Conservation (phyloP, 768 basidiomycete species). For the Roridomyces roridus region DNA sequence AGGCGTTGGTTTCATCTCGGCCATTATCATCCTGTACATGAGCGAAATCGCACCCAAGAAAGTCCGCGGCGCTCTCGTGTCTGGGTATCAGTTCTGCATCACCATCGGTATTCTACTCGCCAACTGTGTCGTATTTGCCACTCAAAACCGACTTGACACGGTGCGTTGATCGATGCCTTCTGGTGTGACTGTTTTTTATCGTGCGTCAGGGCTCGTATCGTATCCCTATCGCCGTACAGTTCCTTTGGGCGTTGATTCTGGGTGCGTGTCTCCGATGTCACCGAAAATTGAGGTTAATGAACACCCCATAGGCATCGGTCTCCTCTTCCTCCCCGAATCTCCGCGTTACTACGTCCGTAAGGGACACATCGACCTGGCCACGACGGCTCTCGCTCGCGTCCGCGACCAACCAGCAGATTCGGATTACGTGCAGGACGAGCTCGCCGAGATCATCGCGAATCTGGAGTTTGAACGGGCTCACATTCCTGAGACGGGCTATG, state of each 20-base stretch:
- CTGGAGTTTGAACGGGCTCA: constrained; percentile 63
- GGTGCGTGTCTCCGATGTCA: constrained; percentile 27
- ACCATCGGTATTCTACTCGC: constrained; percentile 82
- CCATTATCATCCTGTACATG: constrained; percentile 58
- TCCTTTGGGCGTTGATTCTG: constrained; percentile 80
- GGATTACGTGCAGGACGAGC: constrained; percentile 60
- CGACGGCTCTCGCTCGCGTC: constrained; percentile 62
- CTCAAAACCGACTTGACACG: constrained; percentile 55
- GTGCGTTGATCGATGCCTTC: too few species aligned
- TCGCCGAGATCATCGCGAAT: constrained; percentile 55
- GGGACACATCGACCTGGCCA: constrained; percentile 56
- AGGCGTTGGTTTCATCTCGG: constrained; percentile 81
- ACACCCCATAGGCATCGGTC: constrained; percentile 46
- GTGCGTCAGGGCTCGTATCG: constrained; percentile 68
- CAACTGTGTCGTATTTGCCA: constrained; percentile 69
- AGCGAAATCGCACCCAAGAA: constrained; percentile 39
- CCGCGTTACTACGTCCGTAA: constrained; percentile 51
- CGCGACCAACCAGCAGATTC: constrained; percentile 56
- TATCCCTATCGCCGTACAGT: constrained; percentile 80
- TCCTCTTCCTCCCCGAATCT: constrained; percentile 78
- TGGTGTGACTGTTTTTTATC: too few species aligned
- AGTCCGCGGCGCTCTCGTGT: constrained; percentile 76
- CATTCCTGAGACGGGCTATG: constrained; percentile 65
- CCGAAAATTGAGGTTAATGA: too few species aligned
- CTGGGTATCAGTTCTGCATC: constrained; percentile 72